A percentile compares a stretch with the other conserved stretches of the same genome.
These are phyloP conservation scores for Syzygium malaccense DNA, from an alignment of 441 rosid genomes.

Conservation along the genomic window DNA sequence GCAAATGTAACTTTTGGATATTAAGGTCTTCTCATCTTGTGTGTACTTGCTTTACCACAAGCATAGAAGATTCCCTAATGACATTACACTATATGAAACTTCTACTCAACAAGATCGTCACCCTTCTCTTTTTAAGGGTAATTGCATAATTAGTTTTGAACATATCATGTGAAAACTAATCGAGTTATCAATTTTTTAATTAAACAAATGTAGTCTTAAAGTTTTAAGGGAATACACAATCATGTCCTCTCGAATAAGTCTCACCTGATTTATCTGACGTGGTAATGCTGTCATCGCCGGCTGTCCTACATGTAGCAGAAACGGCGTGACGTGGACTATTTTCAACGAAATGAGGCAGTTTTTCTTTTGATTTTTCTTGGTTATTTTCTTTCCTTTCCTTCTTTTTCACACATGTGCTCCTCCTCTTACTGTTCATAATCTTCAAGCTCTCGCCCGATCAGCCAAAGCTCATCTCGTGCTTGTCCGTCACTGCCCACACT, in stretches of 20 bases:
- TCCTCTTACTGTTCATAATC: background rate
- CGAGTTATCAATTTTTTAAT: background rate
- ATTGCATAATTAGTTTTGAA: background rate
- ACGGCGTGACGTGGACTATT: background rate
- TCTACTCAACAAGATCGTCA: background rate
- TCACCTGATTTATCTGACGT: background rate
- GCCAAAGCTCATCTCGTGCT: background rate
- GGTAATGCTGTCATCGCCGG: background rate
- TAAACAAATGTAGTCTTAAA: background rate
- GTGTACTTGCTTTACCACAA: background rate
- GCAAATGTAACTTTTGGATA: background rate
- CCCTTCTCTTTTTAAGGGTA: background rate
- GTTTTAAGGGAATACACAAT: background rate
- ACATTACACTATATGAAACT: background rate
- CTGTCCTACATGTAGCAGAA: background rate
- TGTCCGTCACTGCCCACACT: background rate
- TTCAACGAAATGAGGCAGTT: accelerated
- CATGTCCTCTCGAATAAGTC: background rate
- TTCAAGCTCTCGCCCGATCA: background rate
- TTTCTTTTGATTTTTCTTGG: background rate
- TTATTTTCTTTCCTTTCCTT: background rate
- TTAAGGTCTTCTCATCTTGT: background rate
- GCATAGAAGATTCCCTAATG: background rate
- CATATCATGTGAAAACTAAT: background rate
- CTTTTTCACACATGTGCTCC: background rate